Base-by-base conservation (phyloP, 1,284 basidiomycete genomes). In the Tausonia pullulans region DNA sequence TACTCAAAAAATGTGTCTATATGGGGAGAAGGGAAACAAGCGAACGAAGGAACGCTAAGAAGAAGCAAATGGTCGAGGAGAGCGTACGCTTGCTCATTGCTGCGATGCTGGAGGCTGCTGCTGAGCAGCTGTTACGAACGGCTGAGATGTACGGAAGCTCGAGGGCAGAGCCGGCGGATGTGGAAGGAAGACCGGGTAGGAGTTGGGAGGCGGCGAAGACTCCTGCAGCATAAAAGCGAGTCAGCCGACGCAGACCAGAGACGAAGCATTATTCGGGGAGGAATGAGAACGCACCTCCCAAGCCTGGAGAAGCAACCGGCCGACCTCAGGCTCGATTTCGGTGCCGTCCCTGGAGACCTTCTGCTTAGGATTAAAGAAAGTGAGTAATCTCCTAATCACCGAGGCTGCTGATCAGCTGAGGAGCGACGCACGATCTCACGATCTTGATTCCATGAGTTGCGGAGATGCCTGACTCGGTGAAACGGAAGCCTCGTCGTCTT, bases 401-500 rank as follows among this genome's bases (percentile, higher is more conserved):
- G 7, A 5, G 44, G 7, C 14, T 8, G 5, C 16, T 9, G 39
- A 52, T 27, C 27, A 27, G 27, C 27, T 1, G 27, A 27, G 27
- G 27, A 27, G 27, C 2, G 11, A 40, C 64, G 16, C 44, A 93
- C 86, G 68, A 95, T 83, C 73, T 95, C 90, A 58, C 88, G 80
- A 68, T 88, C 88, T 71, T 90, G 85, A 69, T 95, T 94, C 93
- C 92, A 96, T 0, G 88, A 88, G 72, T 96, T 96, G 51, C 90
- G 84, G 61, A 95, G 75, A 71, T 90, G 87, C 54, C 86, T 81
- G 43, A 88, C 88, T 57, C 82, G 82, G 69, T 80, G 79, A 76
- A 96, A 95, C 1, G 89, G 84, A n/a, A 96, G 74, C 4, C 82
- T 81, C 6, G 83, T 78, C 0, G 84, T 87, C 68, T 83, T 83